These are phyloP conservation scores for Petasospora rhodanensis DNA, from an alignment of 1,139 yeast genomes.

Conservation along the genomic window DNA sequence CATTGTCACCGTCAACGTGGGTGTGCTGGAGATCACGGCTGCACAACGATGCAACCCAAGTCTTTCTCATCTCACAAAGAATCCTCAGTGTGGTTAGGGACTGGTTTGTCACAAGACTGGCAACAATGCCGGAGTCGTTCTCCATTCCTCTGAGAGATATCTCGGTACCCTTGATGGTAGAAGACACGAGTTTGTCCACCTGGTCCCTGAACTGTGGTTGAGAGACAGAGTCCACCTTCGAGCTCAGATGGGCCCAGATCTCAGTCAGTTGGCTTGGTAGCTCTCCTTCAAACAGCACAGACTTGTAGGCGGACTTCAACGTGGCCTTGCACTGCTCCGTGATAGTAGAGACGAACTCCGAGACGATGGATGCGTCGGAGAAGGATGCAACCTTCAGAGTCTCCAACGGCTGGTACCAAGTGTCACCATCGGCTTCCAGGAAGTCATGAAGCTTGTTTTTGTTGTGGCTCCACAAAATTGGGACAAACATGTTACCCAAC, in stretches of 20 bases:
- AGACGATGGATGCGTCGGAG: too few relatives aligned
- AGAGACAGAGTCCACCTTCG: constrained; percentile 11
- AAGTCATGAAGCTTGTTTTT: constrained; percentile 12
- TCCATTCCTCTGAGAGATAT: constrained; percentile 58
- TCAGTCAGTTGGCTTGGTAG: constrained; percentile 8
- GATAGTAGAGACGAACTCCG: too few relatives aligned
- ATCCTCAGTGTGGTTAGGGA: constrained; percentile 54
- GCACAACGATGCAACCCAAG: constrained; percentile 13
- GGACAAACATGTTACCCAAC: constrained; percentile 77
- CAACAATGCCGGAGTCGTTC: constrained; percentile 36
- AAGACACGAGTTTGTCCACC: constrained; percentile 35
- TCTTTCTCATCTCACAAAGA: constrained; percentile 40
- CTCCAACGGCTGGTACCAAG: constrained; percentile 19
- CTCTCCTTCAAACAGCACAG: constrained; percentile 1
- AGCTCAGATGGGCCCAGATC: constrained; percentile 5
- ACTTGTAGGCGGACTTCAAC: constrained; percentile 10
- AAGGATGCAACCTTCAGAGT: constrained; percentile 7
- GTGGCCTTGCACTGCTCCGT: too few relatives aligned
- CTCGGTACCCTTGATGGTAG: constrained; percentile 61
- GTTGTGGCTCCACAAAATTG: constrained; percentile 33
- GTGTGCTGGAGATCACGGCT: too few relatives aligned
- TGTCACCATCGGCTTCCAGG: constrained; percentile 4
- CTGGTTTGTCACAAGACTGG: constrained; percentile 59
- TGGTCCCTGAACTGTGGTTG: constrained; percentile 22
- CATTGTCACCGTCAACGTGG: too few relatives aligned